phyloP scores from a whole-genome alignment of 352 stramenopile species.

The Globisporangium paddicum region DNA sequence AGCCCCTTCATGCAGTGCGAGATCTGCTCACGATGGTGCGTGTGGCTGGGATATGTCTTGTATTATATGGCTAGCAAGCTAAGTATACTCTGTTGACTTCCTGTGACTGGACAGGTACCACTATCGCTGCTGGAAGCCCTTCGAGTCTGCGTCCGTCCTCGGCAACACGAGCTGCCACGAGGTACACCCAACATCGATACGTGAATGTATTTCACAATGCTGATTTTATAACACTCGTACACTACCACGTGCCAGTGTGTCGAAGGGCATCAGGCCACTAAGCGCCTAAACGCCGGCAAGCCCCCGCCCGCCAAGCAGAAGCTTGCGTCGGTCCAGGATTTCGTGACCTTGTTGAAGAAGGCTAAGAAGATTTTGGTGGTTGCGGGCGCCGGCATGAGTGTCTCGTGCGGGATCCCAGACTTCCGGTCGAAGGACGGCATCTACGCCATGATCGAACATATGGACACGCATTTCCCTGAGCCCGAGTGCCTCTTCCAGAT shows the following conservation, averaged over 20 bases:
- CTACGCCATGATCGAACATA: slow-evolving; percentile 77
- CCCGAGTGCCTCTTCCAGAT: slow-evolving; percentile 99
- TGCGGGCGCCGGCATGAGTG: slow-evolving; percentile 91
- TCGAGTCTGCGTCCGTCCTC: slow-evolving; percentile 53
- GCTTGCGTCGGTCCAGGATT: slow-evolving; percentile 47
- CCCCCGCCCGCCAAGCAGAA: slow-evolving; percentile 12
- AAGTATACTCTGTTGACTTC: background rate
- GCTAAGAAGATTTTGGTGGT: slow-evolving; percentile 90
- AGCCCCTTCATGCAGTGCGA: slow-evolving; percentile 68
- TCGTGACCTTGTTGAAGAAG: slow-evolving; percentile 65
- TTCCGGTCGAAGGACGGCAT: slow-evolving; percentile 93
- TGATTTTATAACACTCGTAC: no score
- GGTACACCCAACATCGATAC: slow-evolving; percentile 16
- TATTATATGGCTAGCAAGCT: background rate
- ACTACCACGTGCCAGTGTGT: slow-evolving; percentile 55
- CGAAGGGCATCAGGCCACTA: slow-evolving; percentile 23
- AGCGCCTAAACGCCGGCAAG: background rate
- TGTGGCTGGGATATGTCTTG: background rate
- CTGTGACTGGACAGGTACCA: slow-evolving; percentile 31
- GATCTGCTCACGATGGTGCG: slow-evolving; percentile 61
- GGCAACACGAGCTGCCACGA: slow-evolving; percentile 77
- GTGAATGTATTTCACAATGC: no score
- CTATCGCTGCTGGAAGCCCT: slow-evolving; percentile 40
- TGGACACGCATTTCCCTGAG: slow-evolving; percentile 88
- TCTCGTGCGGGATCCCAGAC: slow-evolving; percentile 98